phyloP scores from a whole-genome alignment of 2,329 filamentous ascomycete species.

The Colletotrichum melonis region DNA sequence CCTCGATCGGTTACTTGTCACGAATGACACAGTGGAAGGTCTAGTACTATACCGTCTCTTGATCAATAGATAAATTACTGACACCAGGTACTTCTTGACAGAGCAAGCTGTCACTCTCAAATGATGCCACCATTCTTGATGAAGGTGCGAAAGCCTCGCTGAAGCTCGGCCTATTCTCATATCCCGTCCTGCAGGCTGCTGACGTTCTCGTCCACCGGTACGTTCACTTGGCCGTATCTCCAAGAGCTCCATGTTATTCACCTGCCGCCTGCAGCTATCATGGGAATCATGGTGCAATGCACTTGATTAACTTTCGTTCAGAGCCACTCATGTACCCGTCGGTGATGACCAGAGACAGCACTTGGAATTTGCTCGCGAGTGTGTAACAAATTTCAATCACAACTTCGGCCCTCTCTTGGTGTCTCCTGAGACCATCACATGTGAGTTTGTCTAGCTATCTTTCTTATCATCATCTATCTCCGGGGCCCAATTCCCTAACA shows the following conservation, averaged over 20 bases:
- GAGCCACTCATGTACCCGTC: constrained; percentile 93
- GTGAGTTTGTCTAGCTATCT: constrained; percentile 54
- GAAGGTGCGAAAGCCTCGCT: constrained; percentile 68
- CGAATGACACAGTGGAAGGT: constrained; percentile 99
- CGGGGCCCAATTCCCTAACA: not conserved
- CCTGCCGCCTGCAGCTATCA: not conserved
- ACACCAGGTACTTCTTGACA: constrained; percentile 44
- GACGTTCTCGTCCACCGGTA: constrained; percentile 90
- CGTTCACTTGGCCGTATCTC: not conserved
- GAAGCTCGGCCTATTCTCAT: constrained; percentile 93
- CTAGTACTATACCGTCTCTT: constrained; percentile 14
- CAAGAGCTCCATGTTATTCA: not conserved
- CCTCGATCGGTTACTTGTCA: constrained; percentile 92
- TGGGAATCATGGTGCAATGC: not conserved
- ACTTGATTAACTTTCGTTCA: constrained; percentile 42
- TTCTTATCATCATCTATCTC: not conserved
- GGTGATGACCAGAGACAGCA: constrained; percentile 97
- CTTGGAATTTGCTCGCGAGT: constrained; percentile 90
- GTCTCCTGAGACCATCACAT: constrained; percentile 76
- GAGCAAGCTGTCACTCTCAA: constrained; percentile 78
- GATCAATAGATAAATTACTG: not conserved
- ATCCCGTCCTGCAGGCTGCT: constrained; percentile 94
- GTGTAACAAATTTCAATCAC: constrained; percentile 89
- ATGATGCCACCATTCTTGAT: constrained; percentile 69
- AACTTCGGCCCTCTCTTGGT: constrained; percentile 73